These are phyloP conservation scores for Colletotrichum godetiae DNA, from an alignment of 2,329 filamentous ascomycete genomes.

Conservation along the genomic window DNA sequence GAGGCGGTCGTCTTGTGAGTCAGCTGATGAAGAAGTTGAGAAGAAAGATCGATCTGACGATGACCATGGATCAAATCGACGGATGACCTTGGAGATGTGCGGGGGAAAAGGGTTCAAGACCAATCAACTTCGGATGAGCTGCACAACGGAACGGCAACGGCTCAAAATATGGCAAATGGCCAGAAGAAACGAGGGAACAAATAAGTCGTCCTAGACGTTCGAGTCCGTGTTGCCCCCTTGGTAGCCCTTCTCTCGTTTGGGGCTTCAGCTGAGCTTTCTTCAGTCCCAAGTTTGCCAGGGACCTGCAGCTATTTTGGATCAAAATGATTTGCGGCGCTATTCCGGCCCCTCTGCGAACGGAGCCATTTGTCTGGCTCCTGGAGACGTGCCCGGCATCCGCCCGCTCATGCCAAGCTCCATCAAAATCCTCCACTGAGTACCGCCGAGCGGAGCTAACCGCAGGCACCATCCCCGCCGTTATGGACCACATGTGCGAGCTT, in stretches of 20 bases:
- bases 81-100: constrained; percentile 13
- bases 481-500: constrained; percentile 17
- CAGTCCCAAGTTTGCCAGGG: constrained; percentile 3
- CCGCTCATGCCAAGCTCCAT: constrained; percentile 26
- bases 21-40: constrained; percentile 26
- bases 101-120: constrained; percentile 22
- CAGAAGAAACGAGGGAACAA: constrained; percentile 10
- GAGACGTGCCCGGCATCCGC: constrained; percentile 22
- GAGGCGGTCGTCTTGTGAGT: constrained; percentile 6
- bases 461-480: constrained; percentile 27
- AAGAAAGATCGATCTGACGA: not conserved
- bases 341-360: constrained; percentile 32
- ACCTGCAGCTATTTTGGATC: constrained; percentile 27
- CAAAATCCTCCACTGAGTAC: constrained; percentile 20
- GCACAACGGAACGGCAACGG: not conserved
- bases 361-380: constrained; percentile 22
- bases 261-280: not conserved
- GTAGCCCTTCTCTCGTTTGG: not conserved
- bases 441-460: constrained; percentile 31
- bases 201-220: not conserved
- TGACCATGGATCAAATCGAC: not conserved
- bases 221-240: not conserved
- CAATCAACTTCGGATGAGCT: constrained; percentile 31
- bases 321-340: constrained; percentile 26
- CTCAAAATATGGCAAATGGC: not conserved